These are phyloP conservation scores for Crithidia acanthocephali DNA, from an alignment of 208 protist species.

Conservation along the genomic window DNA sequence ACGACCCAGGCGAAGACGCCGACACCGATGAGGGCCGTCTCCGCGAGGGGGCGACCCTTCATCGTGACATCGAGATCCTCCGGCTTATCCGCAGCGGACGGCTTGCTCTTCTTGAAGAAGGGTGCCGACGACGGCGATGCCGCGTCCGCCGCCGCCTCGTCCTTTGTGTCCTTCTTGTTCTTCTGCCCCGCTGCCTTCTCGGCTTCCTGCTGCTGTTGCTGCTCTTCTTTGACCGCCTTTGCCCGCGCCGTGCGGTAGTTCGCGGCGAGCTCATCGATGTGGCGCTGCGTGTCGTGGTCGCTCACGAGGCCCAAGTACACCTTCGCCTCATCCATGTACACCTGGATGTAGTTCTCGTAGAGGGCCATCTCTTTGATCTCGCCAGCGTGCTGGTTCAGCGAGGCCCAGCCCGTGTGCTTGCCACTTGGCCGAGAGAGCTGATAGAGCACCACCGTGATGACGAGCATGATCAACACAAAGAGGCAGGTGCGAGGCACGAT, in stretches of 20 bases:
- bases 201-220: conserved; percentile 35
- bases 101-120: not conserved
- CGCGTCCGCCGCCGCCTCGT: not conserved
- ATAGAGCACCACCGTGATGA: conserved; percentile 54
- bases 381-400: conserved; percentile 45
- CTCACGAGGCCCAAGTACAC: conserved; percentile 57
- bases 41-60: conserved; percentile 55
- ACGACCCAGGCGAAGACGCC: conserved; percentile 80
- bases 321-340: conserved; percentile 58
- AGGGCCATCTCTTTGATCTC: conserved; percentile 47
- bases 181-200: conserved; percentile 8
- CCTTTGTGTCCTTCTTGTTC: conserved; percentile 1
- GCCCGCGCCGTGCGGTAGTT: conserved; percentile 33
- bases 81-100: conserved; percentile 26
- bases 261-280: conserved; percentile 46
- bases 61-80: conserved; percentile 47
- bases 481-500: conserved; percentile 60
- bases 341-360: conserved; percentile 66
- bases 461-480: conserved; percentile 63
- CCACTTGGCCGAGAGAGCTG: conserved; percentile 47
- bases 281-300: conserved; percentile 68
- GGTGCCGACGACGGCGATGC: not conserved
- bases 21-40: conserved; percentile 63
- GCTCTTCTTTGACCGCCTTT: conserved; percentile 20
- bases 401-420: conserved; percentile 53